phyloP scores from a whole-genome alignment of 176 grass and related monocot species.

The Ananas comosus region DNA sequence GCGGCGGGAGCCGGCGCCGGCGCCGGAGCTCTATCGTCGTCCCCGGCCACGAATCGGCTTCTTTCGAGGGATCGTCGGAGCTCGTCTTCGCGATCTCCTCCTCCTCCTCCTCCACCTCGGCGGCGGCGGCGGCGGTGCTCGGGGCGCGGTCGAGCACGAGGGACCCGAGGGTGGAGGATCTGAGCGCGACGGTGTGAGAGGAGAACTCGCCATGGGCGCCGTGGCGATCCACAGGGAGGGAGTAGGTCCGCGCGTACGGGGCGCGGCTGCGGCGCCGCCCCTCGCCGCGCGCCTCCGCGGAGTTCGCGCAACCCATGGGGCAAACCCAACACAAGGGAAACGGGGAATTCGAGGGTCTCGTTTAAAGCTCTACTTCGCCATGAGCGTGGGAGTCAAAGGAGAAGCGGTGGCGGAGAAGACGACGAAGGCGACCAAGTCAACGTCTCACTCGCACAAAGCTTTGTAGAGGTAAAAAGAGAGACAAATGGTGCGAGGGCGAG shows the following conservation, averaged over 20 bases:
- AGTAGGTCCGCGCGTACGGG: conserved; percentile 14
- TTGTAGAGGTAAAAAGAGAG: too few relatives aligned
- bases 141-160: conserved; percentile 34
- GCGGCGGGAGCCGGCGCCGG: conserved; percentile 8
- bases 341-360: too few relatives aligned
- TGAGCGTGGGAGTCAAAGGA: too few relatives aligned
- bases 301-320: conserved; percentile 84
- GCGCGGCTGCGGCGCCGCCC: conserved; percentile 47
- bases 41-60: too few relatives aligned
- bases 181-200: conserved; percentile 46
- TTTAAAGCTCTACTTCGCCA: too few relatives aligned
- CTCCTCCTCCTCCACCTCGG: neutral
- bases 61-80: neutral
- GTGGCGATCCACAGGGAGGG: conserved; percentile 5
- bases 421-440: too few relatives aligned
- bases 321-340: too few relatives aligned
- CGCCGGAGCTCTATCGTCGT: neutral
- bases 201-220: conserved; percentile 26
- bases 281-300: conserved; percentile 48
- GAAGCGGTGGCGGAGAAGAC: too few relatives aligned
- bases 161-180: conserved; percentile 52
- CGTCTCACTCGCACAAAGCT: too few relatives aligned
- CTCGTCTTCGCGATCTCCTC: conserved; percentile 9
- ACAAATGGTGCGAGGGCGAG: too few relatives aligned
- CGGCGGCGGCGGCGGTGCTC: too few relatives aligned